Conservation (phyloP, 208 protist genomes). For the Acanthamoeba lenticulata region DNA sequence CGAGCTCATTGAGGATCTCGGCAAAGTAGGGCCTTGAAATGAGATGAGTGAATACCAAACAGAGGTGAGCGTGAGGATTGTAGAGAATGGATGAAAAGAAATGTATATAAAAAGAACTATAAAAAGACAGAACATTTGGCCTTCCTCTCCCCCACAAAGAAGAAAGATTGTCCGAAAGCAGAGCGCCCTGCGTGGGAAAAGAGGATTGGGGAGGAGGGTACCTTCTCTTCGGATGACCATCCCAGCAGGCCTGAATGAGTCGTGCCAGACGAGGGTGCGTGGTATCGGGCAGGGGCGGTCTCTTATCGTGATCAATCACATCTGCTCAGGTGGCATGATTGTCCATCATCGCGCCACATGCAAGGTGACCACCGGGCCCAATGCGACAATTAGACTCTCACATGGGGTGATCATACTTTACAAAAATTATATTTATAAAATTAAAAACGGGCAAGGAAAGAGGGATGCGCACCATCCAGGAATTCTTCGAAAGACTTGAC, state of each 20-base stretch:
- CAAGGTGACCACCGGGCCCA: too few species aligned
- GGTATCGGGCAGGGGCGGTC: constrained; percentile 40
- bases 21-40: constrained; percentile 34
- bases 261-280: neutral
- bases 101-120: too few species aligned
- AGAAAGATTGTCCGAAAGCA: too few species aligned
- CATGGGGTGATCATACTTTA: too few species aligned
- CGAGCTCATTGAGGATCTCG: constrained; percentile 36
- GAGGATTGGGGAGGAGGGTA: neutral
- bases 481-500: constrained; percentile 47
- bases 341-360: too few species aligned
- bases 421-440: too few species aligned
- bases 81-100: too few species aligned
- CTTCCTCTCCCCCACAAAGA: neutral
- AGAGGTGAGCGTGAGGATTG: neutral
- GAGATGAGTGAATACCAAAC: too few species aligned
- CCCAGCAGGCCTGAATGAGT: constrained; percentile 18
- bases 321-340: neutral
- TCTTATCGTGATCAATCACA: constrained; percentile 49
- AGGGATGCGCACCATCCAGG: neutral
- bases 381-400: too few species aligned
- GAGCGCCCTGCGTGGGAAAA: neutral
- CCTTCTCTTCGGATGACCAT: constrained; percentile 37
- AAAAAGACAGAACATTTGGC: neutral
- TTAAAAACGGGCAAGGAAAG: neutral